These are phyloP conservation scores for Dactylellina haptotyla DNA, from an alignment of 2,329 filamentous ascomycete genomes.

Conservation along the genomic window DNA sequence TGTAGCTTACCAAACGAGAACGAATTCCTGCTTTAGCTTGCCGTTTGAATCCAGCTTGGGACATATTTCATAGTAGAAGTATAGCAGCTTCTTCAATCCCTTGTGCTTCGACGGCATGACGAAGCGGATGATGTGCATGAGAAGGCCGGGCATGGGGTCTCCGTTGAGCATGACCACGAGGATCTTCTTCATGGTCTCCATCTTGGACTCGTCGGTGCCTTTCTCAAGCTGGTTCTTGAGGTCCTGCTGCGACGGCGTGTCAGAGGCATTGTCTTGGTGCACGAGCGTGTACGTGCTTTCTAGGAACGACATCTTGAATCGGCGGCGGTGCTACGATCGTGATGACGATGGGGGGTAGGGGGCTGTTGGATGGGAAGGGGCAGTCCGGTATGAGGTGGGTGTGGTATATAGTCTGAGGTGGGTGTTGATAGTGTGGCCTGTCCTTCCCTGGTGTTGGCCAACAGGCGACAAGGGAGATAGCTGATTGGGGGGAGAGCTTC, in stretches of 20 bases:
- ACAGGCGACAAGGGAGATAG: not conserved
- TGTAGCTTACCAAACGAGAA: constrained; percentile 84
- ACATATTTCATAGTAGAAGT: constrained; percentile 99
- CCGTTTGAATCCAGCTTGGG: constrained; percentile 91
- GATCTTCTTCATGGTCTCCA: constrained; percentile 96
- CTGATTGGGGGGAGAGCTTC: not conserved
- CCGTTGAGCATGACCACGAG: constrained; percentile 98
- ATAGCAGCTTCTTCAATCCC: constrained; percentile 94
- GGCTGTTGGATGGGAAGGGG: too few relatives aligned
- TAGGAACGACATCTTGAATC: constrained; percentile 86
- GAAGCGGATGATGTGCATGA: constrained; percentile 99
- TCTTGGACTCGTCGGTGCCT: constrained; percentile 89
- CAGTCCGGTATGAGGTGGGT: constrained; percentile 5
- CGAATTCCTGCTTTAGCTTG: constrained; percentile 99
- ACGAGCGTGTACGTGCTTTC: constrained; percentile 96
- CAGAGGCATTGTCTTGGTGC: constrained; percentile 95
- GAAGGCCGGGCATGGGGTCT: constrained; percentile 89
- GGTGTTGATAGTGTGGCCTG: not conserved
- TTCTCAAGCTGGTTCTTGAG: constrained; percentile 93
- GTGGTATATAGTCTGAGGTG: not conserved
- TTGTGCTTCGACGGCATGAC: constrained; percentile 99
- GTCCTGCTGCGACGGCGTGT: constrained; percentile 89
- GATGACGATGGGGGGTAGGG: constrained; percentile 11
- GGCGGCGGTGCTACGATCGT: constrained; percentile 10
- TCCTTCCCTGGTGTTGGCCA: not conserved